A percentile compares a stretch with the other conserved stretches of the same genome.
Evolutionary conservation across 169 alveolate genomes (phyloP).

Genomic region (Amoebophrya sp.): DNA sequence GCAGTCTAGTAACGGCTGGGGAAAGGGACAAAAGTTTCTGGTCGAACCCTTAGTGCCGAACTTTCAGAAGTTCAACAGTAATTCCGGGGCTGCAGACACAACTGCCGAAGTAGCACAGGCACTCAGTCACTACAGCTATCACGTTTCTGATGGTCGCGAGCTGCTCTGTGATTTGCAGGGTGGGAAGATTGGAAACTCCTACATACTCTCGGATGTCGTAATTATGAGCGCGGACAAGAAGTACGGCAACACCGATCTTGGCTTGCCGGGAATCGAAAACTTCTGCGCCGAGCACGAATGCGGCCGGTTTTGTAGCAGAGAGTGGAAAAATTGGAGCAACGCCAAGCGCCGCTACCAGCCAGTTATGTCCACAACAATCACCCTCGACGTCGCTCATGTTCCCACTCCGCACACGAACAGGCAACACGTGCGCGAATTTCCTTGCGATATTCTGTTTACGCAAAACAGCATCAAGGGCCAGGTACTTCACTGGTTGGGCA

Average conservation of each 20-base stretch:
- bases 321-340: not conserved
- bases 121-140: not conserved
- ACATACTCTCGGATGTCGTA: not conserved
- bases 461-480: not conserved
- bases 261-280: not conserved
- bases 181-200: not conserved
- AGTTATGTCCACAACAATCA: not conserved
- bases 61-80: not conserved
- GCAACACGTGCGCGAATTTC: not conserved
- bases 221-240: not conserved
- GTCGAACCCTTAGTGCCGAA: not conserved
- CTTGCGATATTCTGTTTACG: not conserved
- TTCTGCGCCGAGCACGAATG: not conserved
- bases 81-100: not conserved
- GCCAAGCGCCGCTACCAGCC: not conserved
- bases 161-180: not conserved
- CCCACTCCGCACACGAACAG: not conserved
- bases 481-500: too few species aligned
- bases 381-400: not conserved
- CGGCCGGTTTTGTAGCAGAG: not conserved
- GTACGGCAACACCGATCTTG: not conserved
- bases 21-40: not conserved
- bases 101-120: not conserved
- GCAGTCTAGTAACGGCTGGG: not conserved
- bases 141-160: not conserved